Evolutionary conservation across 2,329 filamentous ascomycete genomes (phyloP).

Genomic region (Trichothecium roseum): DNA sequence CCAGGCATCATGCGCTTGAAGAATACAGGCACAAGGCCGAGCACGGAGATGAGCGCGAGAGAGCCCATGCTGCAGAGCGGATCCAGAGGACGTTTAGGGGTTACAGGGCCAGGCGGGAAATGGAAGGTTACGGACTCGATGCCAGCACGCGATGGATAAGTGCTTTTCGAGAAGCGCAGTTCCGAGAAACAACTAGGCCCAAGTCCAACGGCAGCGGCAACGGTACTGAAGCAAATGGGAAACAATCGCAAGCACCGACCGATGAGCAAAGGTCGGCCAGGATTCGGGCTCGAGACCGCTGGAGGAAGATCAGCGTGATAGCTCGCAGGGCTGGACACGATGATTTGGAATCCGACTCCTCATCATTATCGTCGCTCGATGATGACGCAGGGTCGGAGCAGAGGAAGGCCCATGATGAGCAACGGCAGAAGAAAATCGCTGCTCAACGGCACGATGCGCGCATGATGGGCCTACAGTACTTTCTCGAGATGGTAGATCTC

Average conservation of each 20-base stretch:
- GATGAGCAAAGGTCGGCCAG: constrained; percentile 5
- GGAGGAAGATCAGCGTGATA: constrained; percentile 64
- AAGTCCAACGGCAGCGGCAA: constrained; percentile 9
- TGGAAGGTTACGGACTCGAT: constrained; percentile 58
- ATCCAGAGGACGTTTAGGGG: constrained; percentile 70
- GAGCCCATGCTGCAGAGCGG: constrained; percentile 37
- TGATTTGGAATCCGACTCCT: constrained; percentile 38
- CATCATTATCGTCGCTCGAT: constrained; percentile 19
- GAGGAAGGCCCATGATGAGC: constrained; percentile 24
- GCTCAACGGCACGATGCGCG: constrained; percentile 57
- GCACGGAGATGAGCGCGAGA: constrained; percentile 8
- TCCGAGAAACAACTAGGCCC: constrained; percentile 32
- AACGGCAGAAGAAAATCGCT: constrained; percentile 37
- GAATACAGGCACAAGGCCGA: constrained; percentile 12
- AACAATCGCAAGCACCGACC: not conserved
- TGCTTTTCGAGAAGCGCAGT: constrained; percentile 48
- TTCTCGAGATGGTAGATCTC: constrained; percentile 72
- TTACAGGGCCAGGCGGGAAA: constrained; percentile 60
- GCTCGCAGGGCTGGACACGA: constrained; percentile 64
- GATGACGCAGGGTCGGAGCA: constrained; percentile 23
- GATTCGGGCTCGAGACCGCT: constrained; percentile 50
- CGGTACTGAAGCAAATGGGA: no score
- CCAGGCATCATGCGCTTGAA: constrained; percentile 23
- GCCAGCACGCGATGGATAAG: constrained; percentile 63
- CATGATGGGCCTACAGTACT: constrained; percentile 80